These are phyloP conservation scores for Epichloe glyceriae DNA, from an alignment of 2,329 filamentous ascomycete genomes.

Conservation along the genomic window DNA sequence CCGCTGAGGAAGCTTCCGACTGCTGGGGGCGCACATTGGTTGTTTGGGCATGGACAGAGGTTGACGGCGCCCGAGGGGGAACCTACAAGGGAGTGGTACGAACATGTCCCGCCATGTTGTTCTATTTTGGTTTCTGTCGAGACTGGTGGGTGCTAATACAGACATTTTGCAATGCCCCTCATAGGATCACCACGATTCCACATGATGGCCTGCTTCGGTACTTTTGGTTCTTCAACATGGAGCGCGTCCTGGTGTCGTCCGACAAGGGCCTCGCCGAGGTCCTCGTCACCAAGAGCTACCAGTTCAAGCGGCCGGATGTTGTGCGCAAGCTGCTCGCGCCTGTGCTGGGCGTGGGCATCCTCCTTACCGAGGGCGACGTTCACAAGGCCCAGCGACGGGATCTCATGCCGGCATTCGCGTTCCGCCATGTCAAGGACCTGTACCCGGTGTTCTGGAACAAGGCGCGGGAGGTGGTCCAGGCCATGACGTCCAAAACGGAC, in stretches of 20 bases:
- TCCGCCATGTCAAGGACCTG: slow-evolving; percentile 71
- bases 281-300: slow-evolving; percentile 54
- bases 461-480: slow-evolving; percentile 50
- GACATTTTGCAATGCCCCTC: background rate
- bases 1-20: slow-evolving; percentile 35
- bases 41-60: slow-evolving; percentile 33
- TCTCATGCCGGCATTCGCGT: slow-evolving; percentile 73
- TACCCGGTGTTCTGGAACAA: slow-evolving; percentile 80
- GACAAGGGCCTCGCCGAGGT: slow-evolving; percentile 58
- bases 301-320: slow-evolving; percentile 50
- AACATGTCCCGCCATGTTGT: background rate
- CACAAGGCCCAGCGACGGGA: slow-evolving; percentile 73
- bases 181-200: slow-evolving; percentile 46
- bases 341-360: slow-evolving; percentile 56
- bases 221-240: slow-evolving; percentile 45
- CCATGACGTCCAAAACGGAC: slow-evolving; percentile 35
- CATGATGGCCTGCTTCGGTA: slow-evolving; percentile 61
- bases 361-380: slow-evolving; percentile 82
- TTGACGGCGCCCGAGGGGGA: slow-evolving; percentile 29
- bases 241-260: slow-evolving; percentile 47
- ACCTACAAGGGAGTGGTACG: slow-evolving; percentile 36
- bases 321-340: slow-evolving; percentile 44
- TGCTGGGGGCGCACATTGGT: slow-evolving; percentile 28
- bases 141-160: slow-evolving; percentile 16
- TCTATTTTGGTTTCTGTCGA: background rate